These are phyloP conservation scores for Russula ochroleuca DNA, from an alignment of 768 basidiomycete species.

Conservation along the genomic window DNA sequence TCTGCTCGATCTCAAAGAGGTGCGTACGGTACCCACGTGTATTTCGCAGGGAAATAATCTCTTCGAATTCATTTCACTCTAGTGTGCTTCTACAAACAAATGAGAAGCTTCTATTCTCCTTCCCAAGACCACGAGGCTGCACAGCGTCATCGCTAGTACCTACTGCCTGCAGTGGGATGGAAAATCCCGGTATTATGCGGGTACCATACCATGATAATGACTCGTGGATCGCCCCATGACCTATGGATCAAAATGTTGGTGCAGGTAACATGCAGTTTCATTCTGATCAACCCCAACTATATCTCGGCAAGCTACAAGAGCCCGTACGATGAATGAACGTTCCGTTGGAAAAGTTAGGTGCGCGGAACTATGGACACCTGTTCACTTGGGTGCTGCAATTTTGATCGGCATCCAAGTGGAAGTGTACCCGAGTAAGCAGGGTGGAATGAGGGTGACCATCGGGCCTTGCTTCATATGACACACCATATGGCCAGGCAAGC, in stretches of 20 bases:
- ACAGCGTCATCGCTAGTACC: neutral
- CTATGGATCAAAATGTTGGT: neutral
- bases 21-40: slow-evolving; percentile 15
- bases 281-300: neutral
- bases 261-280: neutral
- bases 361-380: neutral
- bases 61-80: slow-evolving; percentile 17
- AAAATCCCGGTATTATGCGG: neutral
- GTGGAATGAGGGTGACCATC: neutral
- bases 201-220: neutral
- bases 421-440: neutral
- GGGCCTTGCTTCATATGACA: neutral
- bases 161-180: neutral
- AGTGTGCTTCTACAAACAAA: neutral
- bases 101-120: slow-evolving; percentile 11
- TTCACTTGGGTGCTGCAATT: neutral
- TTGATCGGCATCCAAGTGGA: neutral
- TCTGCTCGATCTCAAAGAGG: slow-evolving; percentile 9
- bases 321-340: neutral
- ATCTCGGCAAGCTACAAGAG: neutral
- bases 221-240: neutral
- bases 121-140: slow-evolving; percentile 15
- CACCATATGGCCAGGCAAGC: neutral
- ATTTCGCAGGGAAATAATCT: slow-evolving; percentile 14
- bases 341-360: neutral